phyloP scores from a whole-genome alignment of 2,329 filamentous ascomycete genomes.

The Cordyceps cateniannulata region DNA sequence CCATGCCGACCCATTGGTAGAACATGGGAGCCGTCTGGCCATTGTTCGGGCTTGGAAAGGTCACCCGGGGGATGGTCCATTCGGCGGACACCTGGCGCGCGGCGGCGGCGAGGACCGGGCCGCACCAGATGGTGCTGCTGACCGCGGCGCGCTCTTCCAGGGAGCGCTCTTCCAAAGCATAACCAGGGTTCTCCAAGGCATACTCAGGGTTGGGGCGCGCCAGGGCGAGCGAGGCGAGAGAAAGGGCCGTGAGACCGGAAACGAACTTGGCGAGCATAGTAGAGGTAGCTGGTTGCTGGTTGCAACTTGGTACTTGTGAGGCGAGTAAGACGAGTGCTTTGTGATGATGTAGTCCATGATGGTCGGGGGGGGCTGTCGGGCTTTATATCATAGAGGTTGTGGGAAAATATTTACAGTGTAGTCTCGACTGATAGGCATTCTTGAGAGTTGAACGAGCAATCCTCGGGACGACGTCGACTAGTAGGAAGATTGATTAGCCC shows the following conservation, averaged over 20 bases:
- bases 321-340: background rate
- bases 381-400: background rate
- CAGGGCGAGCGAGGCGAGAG: conserved; percentile 1
- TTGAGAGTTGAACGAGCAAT: background rate
- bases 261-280: background rate
- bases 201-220: background rate
- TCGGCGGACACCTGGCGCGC: background rate
- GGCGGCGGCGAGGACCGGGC: background rate
- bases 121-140: background rate
- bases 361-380: background rate
- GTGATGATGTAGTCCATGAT: background rate
- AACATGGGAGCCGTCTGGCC: background rate
- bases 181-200: background rate
- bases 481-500: background rate
- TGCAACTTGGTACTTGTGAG: background rate
- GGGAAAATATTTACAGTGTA: background rate
- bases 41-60: background rate
- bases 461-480: background rate
- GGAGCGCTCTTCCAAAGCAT: background rate
- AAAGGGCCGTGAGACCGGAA: background rate
- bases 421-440: background rate
- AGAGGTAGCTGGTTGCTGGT: background rate
- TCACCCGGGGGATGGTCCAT: background rate
- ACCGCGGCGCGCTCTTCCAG: background rate
- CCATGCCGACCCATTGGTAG: conserved; percentile 2